A percentile compares a stretch with the other conserved stretches of the same genome.
These are phyloP conservation scores for Chaetomiaceae sp. DNA, from an alignment of 2,329 filamentous ascomycete genomes.

Conservation along the genomic window DNA sequence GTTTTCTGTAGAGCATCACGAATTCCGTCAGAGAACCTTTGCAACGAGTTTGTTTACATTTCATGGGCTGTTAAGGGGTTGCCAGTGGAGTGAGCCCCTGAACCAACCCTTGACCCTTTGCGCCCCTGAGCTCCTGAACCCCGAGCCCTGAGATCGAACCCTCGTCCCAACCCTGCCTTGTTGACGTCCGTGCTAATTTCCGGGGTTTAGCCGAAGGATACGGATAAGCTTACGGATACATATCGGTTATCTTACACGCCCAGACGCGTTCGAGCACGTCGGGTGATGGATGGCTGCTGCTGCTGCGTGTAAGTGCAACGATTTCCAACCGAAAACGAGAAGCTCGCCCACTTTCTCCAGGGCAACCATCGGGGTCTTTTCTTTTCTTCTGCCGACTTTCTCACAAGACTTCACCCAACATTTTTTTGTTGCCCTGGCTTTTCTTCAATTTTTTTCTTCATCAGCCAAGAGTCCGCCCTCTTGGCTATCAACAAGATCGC, in stretches of 20 bases:
- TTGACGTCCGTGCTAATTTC: too few species aligned
- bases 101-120: too few species aligned
- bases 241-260: background rate
- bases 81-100: too few species aligned
- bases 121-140: too few species aligned
- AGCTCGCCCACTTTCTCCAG: background rate
- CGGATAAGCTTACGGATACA: background rate
- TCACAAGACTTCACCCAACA: background rate
- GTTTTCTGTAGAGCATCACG: too few species aligned
- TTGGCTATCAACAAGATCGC: too few species aligned
- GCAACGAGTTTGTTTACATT: too few species aligned
- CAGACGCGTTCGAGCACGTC: conserved; percentile 10
- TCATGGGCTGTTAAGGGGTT: too few species aligned
- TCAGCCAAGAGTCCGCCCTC: too few species aligned
- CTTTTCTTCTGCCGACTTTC: background rate
- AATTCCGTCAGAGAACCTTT: too few species aligned
- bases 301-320: background rate
- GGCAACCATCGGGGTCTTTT: background rate
- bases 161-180: too few species aligned
- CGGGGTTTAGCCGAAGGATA: background rate
- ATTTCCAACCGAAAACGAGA: background rate
- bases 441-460: background rate
- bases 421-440: background rate
- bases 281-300: background rate
- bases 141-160: too few species aligned